Evolutionary conservation across 495 filamentous ascomycete genomes (phyloP).

Genomic region (Aspergillus haitiensis): DNA sequence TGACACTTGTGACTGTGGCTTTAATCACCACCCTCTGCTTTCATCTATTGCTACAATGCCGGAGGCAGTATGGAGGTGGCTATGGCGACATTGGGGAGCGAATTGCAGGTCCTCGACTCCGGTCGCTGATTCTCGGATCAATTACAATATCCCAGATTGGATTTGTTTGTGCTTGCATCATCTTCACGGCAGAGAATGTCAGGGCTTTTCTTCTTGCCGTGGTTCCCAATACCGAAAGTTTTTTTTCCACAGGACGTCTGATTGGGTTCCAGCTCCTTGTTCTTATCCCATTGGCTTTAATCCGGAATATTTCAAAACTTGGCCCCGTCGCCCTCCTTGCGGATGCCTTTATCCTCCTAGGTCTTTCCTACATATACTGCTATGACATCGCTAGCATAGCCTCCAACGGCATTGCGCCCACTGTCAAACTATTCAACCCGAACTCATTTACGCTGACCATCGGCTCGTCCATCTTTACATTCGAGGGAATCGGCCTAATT

Average conservation of each 20-base stretch:
- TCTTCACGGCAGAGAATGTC: conserved; percentile 88
- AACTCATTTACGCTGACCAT: conserved; percentile 88
- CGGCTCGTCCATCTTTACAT: conserved; percentile 93
- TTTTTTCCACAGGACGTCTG: conserved; percentile 70
- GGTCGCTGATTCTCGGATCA: conserved; percentile 72
- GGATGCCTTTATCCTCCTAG: conserved; percentile 84
- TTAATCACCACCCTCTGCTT: conserved; percentile 85
- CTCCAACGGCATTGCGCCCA: conserved; percentile 65
- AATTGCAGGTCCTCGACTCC: conserved; percentile 80
- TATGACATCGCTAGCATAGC: conserved; percentile 79
- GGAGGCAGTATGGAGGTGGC: conserved; percentile 71
- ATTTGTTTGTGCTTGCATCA: conserved; percentile 91
- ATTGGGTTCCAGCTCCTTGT: conserved; percentile 85
- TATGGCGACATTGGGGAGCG: conserved; percentile 90
- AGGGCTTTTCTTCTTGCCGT: conserved; percentile 81
- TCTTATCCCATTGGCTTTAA: conserved; percentile 80
- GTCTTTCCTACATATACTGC: conserved; percentile 85
- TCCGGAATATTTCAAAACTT: conserved; percentile 87
- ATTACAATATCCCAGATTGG: conserved; percentile 87
- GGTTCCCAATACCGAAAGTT: conserved; percentile 57
- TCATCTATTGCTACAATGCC: conserved; percentile 78
- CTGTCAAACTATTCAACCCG: conserved; percentile 77
- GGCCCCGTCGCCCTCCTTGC: conserved; percentile 79
- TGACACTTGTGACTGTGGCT: conserved; percentile 76
- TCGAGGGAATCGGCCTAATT: conserved; percentile 90